Conservation (phyloP, 2,329 filamentous ascomycete genomes). For the Phoma sp. region DNA sequence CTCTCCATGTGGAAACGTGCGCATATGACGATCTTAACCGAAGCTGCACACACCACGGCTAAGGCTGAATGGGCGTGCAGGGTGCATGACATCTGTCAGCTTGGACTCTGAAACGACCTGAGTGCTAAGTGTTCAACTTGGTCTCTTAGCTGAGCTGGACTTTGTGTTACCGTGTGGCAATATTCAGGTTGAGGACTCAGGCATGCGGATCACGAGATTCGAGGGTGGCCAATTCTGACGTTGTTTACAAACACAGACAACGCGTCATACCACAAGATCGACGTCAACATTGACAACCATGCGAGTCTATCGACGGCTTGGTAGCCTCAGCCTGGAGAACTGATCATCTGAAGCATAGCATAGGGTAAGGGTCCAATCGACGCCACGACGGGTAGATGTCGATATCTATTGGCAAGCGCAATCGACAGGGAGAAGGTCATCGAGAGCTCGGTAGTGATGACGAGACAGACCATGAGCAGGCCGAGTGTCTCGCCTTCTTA, state of each 20-base stretch:
- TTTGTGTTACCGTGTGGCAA: constrained; percentile 5
- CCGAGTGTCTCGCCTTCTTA: not conserved
- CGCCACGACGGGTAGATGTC: not conserved
- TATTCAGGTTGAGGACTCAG: not conserved
- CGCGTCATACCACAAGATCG: too few species aligned
- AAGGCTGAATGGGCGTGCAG: constrained; percentile 12
- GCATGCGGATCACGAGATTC: not conserved
- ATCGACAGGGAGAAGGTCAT: constrained; percentile 7
- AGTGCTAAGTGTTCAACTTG: not conserved
- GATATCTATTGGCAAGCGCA: not conserved
- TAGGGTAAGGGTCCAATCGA: not conserved
- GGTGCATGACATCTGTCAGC: constrained; percentile 11
- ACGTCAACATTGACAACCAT: too few species aligned
- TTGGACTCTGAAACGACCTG: constrained; percentile 7
- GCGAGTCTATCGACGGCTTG: not conserved
- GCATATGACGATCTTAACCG: constrained; percentile 5
- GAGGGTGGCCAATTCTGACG: not conserved
- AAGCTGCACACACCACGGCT: constrained; percentile 7
- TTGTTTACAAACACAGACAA: constrained; percentile 14
- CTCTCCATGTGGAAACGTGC: constrained; percentile 10
- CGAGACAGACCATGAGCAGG: not conserved
- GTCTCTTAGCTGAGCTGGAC: not conserved
- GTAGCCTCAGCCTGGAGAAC: not conserved
- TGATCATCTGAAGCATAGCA: not conserved
- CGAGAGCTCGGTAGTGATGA: constrained; percentile 2